Evolutionary conservation across 1,284 basidiomycete genomes (phyloP), one percentile per base, ranked within the genome.

Genomic region (Sporisorium iseilematis-ciliati): DNA sequence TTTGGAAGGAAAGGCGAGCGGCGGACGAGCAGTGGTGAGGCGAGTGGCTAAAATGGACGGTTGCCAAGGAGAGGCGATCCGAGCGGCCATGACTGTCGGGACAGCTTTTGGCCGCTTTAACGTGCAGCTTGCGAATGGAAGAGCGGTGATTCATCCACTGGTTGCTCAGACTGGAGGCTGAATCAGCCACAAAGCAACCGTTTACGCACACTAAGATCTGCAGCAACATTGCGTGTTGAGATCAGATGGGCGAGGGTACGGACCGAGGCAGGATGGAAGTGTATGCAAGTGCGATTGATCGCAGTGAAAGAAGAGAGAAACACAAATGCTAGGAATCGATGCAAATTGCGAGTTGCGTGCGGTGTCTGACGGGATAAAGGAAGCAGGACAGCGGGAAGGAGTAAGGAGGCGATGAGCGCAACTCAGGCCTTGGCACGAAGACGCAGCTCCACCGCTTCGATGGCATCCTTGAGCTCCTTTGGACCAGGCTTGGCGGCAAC

Each of bases 401-500:
- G 29, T 29, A 4, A 31, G 10, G 16, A 8, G 46, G 46, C 46
- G 51, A 53, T 6, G n/a, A n/a, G n/a, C 4, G 8, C 16, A 11
- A 31, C 18, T 40, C 14, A 70, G 18, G 29, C 43, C n/a, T 50
- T 54, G n/a, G 41, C 41, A 23, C 75, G 66, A 23, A 72, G 58
- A 20, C 77, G 65, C 43, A 66, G 45, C 54, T 80, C 77, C 21
- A 75, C 77, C n/a, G 63, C 69, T 23, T 75, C 60, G 43, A 83
- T 84, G 23, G 81, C 81, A 41, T 78, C 75, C 51, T 72, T 76
- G 49, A 84, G 69, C 50, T 81, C 75, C 31, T 69, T 69, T 4
- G 82, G 81, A 12, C 76, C 78, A 4, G 82, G 82, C 46, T 61
- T 76, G 45, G 55, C 38, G 4, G 82, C 82, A 2, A 83, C 72